Evolutionary conservation across 1,284 basidiomycete species (phyloP).

Genomic region (Meira miltonrushii): DNA sequence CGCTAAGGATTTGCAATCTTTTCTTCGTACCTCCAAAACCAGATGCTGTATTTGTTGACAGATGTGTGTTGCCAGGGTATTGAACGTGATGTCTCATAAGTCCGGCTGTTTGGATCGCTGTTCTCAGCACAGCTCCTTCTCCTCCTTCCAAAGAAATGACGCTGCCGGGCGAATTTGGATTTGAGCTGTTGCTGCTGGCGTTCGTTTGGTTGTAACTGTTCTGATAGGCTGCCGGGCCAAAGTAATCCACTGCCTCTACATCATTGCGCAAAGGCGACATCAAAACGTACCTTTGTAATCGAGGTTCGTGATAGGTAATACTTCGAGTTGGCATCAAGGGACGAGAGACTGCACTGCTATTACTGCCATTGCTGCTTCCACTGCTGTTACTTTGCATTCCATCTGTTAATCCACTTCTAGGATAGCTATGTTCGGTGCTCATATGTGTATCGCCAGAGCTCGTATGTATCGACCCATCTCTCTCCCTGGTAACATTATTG

Average conservation of each 20-base stretch:
- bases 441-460: too few relatives aligned
- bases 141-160: slow-evolving; percentile 55
- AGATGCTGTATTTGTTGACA: too few relatives aligned
- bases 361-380: neutral
- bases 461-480: too few relatives aligned
- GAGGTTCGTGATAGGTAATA: slow-evolving; percentile 48
- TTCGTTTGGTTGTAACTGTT: neutral
- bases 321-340: slow-evolving; percentile 40
- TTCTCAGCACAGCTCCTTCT: slow-evolving; percentile 57
- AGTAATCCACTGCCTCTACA: slow-evolving; percentile 17
- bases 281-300: slow-evolving; percentile 37
- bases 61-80: neutral
- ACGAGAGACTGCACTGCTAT: slow-evolving; percentile 10
- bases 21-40: neutral
- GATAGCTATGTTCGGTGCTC: too few relatives aligned
- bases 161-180: slow-evolving; percentile 53
- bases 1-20: slow-evolving; percentile 16
- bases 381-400: neutral
- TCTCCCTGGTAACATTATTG: neutral
- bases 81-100: neutral
- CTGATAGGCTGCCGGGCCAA: slow-evolving; percentile 6
- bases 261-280: slow-evolving; percentile 30
- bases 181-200: neutral
- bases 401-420: neutral
- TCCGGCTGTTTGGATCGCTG: slow-evolving; percentile 38